A percentile compares a stretch with the other conserved stretches of the same genome.
phyloP scores from a whole-genome alignment of 345 rosid species.

The Salix dunnii region DNA sequence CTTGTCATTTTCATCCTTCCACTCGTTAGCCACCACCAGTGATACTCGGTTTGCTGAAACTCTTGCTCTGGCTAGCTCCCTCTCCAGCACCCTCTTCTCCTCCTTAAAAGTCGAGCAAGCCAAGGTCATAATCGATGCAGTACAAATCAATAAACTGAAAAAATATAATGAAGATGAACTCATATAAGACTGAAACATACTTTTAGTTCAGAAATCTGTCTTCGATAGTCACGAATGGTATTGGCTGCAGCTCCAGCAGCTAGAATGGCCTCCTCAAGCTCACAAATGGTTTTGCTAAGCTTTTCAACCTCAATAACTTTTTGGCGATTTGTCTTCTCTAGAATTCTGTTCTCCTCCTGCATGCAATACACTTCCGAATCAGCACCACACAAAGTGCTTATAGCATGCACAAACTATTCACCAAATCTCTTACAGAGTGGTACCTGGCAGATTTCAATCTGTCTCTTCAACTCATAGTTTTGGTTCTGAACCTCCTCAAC shows the following conservation, averaged over 20 bases:
- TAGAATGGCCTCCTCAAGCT: constrained; percentile 80
- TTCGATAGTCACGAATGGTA: constrained; percentile 59
- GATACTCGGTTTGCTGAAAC: constrained; percentile 83
- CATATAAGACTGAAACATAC: constrained; percentile 31
- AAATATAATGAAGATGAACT: neutral
- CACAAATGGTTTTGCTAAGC: constrained; percentile 74
- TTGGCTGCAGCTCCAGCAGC: constrained; percentile 85
- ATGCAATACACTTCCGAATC: neutral
- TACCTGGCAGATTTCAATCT: constrained; percentile 88
- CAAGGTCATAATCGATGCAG: neutral
- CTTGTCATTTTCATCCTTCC: constrained; percentile 92
- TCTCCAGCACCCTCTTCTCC: constrained; percentile 84
- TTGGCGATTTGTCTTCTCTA: constrained; percentile 90
- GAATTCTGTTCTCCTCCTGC: constrained; percentile 86
- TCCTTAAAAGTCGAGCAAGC: constrained; percentile 41
- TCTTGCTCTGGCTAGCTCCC: constrained; percentile 86
- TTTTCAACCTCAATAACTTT: constrained; percentile 85
- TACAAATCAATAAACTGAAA: neutral
- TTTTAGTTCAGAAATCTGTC: constrained; percentile 73
- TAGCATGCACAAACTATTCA: neutral
- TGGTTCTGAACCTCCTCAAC: constrained; percentile 96
- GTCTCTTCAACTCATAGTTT: constrained; percentile 74
- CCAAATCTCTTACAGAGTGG: neutral
- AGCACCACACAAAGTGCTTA: neutral
- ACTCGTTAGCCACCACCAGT: constrained; percentile 79